These are phyloP conservation scores for Daedaleopsis sinensis DNA, from an alignment of 768 basidiomycete genomes.

Conservation along the genomic window DNA sequence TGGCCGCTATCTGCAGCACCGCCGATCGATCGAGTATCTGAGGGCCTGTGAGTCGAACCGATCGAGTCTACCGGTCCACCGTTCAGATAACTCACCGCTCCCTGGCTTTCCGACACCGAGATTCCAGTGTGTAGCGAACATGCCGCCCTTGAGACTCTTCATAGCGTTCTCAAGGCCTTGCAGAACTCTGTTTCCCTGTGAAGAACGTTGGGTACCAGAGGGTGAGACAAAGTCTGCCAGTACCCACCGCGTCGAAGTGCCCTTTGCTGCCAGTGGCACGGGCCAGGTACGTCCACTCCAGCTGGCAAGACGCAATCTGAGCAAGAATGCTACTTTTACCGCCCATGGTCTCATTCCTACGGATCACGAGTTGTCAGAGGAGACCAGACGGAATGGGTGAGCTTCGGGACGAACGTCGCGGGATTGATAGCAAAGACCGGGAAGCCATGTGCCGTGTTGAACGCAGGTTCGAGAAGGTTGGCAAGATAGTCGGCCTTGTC, in stretches of 20 bases:
- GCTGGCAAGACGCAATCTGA: slow-evolving; percentile 79
- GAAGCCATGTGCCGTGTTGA: slow-evolving; percentile 69
- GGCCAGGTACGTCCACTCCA: slow-evolving; percentile 86
- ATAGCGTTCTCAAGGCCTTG: slow-evolving; percentile 50
- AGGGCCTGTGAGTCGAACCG: neutral
- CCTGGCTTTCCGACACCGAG: slow-evolving; percentile 46
- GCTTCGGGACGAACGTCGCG: slow-evolving; percentile 44
- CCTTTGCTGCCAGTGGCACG: slow-evolving; percentile 72
- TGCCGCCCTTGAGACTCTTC: slow-evolving; percentile 51
- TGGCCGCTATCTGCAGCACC: slow-evolving; percentile 73
- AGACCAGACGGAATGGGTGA: neutral
- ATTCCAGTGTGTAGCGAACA: slow-evolving; percentile 67
- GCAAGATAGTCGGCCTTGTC: slow-evolving; percentile 76
- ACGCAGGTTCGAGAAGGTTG: slow-evolving; percentile 66
- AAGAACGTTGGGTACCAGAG: neutral
- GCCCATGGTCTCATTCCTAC: slow-evolving; percentile 42
- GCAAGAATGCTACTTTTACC: slow-evolving; percentile 55
- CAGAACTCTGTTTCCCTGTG: slow-evolving; percentile 54
- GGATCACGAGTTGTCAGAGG: neutral
- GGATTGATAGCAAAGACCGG: slow-evolving; percentile 73
- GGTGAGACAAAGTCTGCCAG: neutral
- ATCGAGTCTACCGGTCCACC: neutral
- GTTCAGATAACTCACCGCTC: slow-evolving; percentile 44
- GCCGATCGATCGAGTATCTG: slow-evolving; percentile 53
- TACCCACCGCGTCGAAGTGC: slow-evolving; percentile 57